Evolutionary conservation across 2,329 filamentous ascomycete genomes (phyloP).

Genomic region (Paraconiothyrium brasiliense): DNA sequence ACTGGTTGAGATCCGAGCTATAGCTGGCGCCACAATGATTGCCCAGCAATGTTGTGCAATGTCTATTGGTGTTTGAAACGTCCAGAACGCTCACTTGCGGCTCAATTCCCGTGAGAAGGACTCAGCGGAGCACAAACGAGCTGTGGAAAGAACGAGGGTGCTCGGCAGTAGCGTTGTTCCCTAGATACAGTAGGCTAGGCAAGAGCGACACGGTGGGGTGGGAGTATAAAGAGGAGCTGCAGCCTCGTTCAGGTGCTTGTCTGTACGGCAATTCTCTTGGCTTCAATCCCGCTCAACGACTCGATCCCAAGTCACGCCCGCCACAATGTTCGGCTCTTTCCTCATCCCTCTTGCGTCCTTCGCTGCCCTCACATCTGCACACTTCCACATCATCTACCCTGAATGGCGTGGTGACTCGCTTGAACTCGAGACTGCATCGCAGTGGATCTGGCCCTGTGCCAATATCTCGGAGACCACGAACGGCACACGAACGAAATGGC

Average conservation of each 20-base stretch:
- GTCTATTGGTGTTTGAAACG: not conserved
- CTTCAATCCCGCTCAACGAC: not conserved
- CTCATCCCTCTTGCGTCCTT: conserved; percentile 35
- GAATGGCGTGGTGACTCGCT: conserved; percentile 56
- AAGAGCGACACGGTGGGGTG: not conserved
- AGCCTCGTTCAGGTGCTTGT: not conserved
- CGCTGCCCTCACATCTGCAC: conserved; percentile 49
- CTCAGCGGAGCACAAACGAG: not conserved
- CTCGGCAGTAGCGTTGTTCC: not conserved
- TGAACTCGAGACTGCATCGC: conserved; percentile 39
- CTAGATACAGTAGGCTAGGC: not conserved
- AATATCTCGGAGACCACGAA: conserved; percentile 51
- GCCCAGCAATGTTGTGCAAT: not conserved
- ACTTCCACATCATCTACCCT: conserved; percentile 55
- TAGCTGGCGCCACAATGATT: conserved; percentile 38
- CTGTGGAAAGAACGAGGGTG: not conserved
- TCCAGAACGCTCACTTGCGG: conserved; percentile 4
- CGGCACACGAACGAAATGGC: conserved; percentile 59
- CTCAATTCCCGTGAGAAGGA: not conserved
- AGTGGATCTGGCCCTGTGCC: conserved; percentile 55
- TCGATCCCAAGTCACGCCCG: not conserved
- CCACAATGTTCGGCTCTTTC: conserved; percentile 32
- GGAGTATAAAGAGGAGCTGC: conserved; percentile 8
- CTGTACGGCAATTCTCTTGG: not conserved
- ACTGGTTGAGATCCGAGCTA: conserved; percentile 30